Evolutionary conservation across 192 early-diverging fungal species (phyloP), one percentile per base, ranked within the genome.

Genomic region (Entomortierella parvispora): DNA sequence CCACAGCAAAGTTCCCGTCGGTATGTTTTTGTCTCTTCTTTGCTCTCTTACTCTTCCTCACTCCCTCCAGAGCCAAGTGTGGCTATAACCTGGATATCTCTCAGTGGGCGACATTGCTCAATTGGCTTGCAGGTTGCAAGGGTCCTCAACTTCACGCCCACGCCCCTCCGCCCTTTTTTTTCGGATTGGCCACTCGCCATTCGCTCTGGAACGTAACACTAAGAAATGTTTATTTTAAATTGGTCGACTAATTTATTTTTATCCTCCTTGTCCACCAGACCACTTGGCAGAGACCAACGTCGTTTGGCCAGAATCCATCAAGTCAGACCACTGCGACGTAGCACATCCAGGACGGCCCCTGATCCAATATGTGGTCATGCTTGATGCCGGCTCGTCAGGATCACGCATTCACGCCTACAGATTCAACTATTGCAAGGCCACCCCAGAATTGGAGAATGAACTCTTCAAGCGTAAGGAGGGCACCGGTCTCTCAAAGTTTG

Each of bases 401-500:
- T 98, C 96, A 10, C 95, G 97, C 22, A 94, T 99, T 67, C 97
- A 99, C 72, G 93, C 96, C 48, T 99, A 98, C 87, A 86, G 89
- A 67, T 99, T 99, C 86, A 95, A 96, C 81, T 90, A 94, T 82
- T 99, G 97, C 82, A 91, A 94, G 59, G 74, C 83, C 11, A 76
- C 85, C 3, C 93, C 95, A 0, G 89, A 91, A 64, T 81, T 99
- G 50, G 97, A 99, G 63, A 84, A 92, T 66, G 97, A 99, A 77
- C 82, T 95, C 23, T 99, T 99, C 80, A 79, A 90, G 40, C 91
- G 93, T 68, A 67, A 89, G 46, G 85, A 93, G 68, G 96, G 37
- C 12, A 12, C 96, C 3, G 97, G 97, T 14, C 85, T 99, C 12
- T 95, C 93, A 10, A 81, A 81, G 0, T 95, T 85, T 69, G 76